Evolutionary conservation across 495 filamentous ascomycete species (phyloP).

Genomic region (Lineolata rhizophorae): DNA sequence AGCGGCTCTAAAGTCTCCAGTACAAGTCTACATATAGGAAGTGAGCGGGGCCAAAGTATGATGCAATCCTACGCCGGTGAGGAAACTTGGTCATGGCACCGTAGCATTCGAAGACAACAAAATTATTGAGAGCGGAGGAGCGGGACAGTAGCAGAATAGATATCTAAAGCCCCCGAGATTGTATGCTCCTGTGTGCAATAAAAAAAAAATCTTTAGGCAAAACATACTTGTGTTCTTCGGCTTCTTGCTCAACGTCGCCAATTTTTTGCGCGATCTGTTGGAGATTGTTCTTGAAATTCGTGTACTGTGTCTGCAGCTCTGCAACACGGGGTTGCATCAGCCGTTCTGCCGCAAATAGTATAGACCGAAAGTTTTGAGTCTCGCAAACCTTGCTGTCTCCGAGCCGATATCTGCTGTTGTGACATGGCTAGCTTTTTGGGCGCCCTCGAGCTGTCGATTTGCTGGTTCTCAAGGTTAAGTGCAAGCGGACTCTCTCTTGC

Average conservation of each 20-base stretch:
- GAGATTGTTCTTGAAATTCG: conserved; percentile 85
- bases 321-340: too few relatives aligned
- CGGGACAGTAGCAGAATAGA: too few relatives aligned
- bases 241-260: conserved; percentile 88
- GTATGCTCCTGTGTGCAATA: neutral
- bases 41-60: neutral
- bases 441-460: too few relatives aligned
- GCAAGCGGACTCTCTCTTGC: too few relatives aligned
- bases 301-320: conserved; percentile 90
- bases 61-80: too few relatives aligned
- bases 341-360: too few relatives aligned
- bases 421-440: conserved; percentile 7
- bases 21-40: conserved; percentile 60
- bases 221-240: conserved; percentile 91
- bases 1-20: conserved; percentile 82
- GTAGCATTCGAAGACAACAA: too few relatives aligned
- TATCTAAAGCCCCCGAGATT: too few relatives aligned
- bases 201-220: conserved; percentile 1
- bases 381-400: conserved; percentile 51
- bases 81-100: too few relatives aligned
- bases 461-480: too few relatives aligned
- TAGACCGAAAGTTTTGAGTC: too few relatives aligned
- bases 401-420: conserved; percentile 15
- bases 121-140: too few relatives aligned
- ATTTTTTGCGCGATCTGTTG: conserved; percentile 91